Conservation (phyloP, 768 basidiomycete genomes). For the Crassisporium funariophilum region DNA sequence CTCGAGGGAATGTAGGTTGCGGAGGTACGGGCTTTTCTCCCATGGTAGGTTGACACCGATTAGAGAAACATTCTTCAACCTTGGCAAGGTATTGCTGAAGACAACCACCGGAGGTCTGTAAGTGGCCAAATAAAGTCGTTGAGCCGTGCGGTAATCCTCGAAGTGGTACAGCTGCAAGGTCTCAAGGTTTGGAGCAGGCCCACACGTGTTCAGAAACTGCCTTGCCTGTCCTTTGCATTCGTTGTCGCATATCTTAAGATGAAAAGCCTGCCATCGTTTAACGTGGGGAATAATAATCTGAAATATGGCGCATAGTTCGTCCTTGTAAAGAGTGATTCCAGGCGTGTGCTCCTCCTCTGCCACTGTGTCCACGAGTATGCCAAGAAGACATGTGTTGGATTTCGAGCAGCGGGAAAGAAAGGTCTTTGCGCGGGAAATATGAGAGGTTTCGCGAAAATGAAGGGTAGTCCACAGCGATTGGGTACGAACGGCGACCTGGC, state of each 20-base stretch:
- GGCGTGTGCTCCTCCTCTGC: constrained; percentile 47
- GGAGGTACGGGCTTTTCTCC: constrained; percentile 51
- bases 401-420: constrained; percentile 43
- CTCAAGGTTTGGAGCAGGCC: constrained; percentile 55
- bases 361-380: constrained; percentile 62
- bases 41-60: constrained; percentile 70
- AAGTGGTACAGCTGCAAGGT: constrained; percentile 68
- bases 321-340: constrained; percentile 53
- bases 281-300: constrained; percentile 47
- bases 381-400: constrained; percentile 35
- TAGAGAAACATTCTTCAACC: constrained; percentile 55
- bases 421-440: constrained; percentile 47
- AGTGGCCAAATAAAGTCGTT: constrained; percentile 57
- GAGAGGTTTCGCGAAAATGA: constrained; percentile 51
- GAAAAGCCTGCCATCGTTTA: constrained; percentile 57
- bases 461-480: constrained; percentile 58
- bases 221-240: constrained; percentile 59
- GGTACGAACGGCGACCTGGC: constrained; percentile 52
- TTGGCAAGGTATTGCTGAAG: constrained; percentile 54
- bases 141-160: constrained; percentile 52
- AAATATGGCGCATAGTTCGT: constrained; percentile 50
- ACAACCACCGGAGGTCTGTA: constrained; percentile 59
- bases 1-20: constrained; percentile 51
- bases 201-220: constrained; percentile 49
- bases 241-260: constrained; percentile 60